Conservation (phyloP, 2,329 filamentous ascomycete species). For the Lachnellula willkommii region DNA sequence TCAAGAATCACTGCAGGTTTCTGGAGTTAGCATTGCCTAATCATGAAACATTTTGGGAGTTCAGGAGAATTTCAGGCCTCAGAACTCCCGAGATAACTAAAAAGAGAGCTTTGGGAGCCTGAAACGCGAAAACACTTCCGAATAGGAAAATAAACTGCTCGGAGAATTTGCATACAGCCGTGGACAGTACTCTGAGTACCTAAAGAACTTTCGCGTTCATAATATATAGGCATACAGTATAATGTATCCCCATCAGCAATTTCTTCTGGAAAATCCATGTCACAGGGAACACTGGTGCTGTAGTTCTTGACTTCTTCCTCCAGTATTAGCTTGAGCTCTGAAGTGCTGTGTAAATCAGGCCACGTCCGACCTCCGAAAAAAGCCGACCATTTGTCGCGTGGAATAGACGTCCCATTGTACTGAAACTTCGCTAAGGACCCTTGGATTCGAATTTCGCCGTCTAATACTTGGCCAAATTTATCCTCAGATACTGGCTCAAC, state of each 20-base stretch:
- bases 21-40: too few relatives aligned
- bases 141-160: too few relatives aligned
- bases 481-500: background rate
- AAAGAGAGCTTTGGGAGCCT: too few relatives aligned
- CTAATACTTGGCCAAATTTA: background rate
- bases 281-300: background rate
- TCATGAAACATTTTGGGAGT: background rate
- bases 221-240: background rate
- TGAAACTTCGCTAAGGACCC: background rate
- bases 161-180: background rate
- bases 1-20: conserved; percentile 2
- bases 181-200: background rate
- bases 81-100: too few relatives aligned
- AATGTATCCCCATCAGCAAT: background rate
- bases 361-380: background rate
- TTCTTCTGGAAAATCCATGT: background rate
- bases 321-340: background rate
- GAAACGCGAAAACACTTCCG: too few relatives aligned
- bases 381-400: too few relatives aligned
- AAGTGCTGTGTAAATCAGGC: background rate
- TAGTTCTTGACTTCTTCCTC: background rate
- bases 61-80: background rate
- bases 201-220: background rate
- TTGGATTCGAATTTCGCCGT: background rate
- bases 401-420: background rate